A percentile compares a stretch with the other conserved stretches of the same genome.
Conservation (phyloP, 164 flowering plant species). For the Stephania japonica region DNA sequence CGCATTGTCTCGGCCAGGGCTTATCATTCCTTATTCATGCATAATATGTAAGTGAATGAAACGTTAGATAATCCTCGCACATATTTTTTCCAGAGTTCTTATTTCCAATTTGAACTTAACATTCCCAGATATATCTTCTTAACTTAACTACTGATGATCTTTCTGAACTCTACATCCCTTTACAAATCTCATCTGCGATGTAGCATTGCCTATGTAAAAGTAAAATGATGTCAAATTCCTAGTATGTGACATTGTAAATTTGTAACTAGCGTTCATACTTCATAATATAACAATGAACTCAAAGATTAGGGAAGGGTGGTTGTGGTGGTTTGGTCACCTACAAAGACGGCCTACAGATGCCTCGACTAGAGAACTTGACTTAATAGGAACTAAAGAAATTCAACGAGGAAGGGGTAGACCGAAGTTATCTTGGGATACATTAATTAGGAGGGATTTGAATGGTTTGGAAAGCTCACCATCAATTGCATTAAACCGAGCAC, state of each 20-base stretch:
- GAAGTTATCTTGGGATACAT: too few relatives aligned
- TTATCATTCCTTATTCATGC: slow-evolving; percentile 97
- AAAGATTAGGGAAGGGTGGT: too few relatives aligned
- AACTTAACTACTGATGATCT: slow-evolving; percentile 18
- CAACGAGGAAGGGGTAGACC: too few relatives aligned
- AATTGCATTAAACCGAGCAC: too few relatives aligned
- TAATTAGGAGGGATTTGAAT: too few relatives aligned
- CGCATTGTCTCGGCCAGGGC: slow-evolving; percentile 97
- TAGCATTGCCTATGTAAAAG: not conserved
- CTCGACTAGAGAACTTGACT: too few relatives aligned
- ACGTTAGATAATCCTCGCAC: not conserved
- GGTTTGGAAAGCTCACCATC: too few relatives aligned
- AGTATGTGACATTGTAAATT: not conserved
- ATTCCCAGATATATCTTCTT: slow-evolving; percentile 43
- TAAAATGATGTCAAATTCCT: not conserved
- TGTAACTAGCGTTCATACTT: slow-evolving; percentile 31
- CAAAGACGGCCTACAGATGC: too few relatives aligned
- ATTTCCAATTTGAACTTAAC: slow-evolving; percentile 7
- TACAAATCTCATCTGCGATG: not conserved
- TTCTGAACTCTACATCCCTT: not conserved
- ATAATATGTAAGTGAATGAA: slow-evolving; percentile 85
- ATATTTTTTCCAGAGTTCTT: slow-evolving; percentile 11
- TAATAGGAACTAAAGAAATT: too few relatives aligned
- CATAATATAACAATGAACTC: slow-evolving; percentile 41
- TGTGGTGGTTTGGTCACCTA: too few relatives aligned